Evolutionary conservation across 768 basidiomycete species (phyloP).

Genomic region (Heimioporus sp.): DNA sequence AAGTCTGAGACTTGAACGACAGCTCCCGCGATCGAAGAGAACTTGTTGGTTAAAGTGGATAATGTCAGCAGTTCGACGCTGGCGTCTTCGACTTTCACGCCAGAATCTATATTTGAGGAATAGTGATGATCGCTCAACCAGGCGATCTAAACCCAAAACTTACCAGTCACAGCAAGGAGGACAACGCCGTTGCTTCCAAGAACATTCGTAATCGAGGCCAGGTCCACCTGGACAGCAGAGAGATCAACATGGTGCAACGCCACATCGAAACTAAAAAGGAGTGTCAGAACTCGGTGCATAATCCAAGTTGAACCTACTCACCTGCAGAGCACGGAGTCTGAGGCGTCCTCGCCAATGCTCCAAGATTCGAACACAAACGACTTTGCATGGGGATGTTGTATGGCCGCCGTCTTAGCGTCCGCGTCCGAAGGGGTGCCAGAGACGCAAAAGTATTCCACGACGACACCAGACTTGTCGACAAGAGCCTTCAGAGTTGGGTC

Average conservation of each 20-base stretch:
- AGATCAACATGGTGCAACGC: conserved; percentile 22
- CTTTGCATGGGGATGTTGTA: conserved; percentile 12
- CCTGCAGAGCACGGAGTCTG: conserved; percentile 10
- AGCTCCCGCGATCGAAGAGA: conserved; percentile 11
- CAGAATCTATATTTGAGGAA: conserved; percentile 11
- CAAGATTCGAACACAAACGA: conserved; percentile 22
- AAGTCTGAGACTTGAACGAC: conserved; percentile 11
- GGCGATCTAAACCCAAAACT: background rate
- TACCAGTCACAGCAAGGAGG: conserved; percentile 23
- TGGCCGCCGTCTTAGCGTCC: conserved; percentile 17
- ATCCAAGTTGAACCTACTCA: background rate
- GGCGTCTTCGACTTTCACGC: conserved; percentile 11
- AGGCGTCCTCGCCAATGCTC: conserved; percentile 8
- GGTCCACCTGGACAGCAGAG: conserved; percentile 16
- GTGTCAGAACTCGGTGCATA: too few species aligned
- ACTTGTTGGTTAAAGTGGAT: conserved; percentile 5
- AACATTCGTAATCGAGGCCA: conserved; percentile 23
- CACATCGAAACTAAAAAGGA: conserved; percentile 14
- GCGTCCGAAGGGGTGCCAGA: conserved; percentile 18
- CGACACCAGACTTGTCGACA: conserved; percentile 11
- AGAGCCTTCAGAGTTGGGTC: conserved; percentile 16
- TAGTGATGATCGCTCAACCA: background rate
- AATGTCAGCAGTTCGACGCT: conserved; percentile 15
- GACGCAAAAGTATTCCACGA: conserved; percentile 19
- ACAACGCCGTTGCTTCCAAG: conserved; percentile 21